Percentiles rank a stretch among this genome's conserved stretches.
Evolutionary conservation across 164 flowering plant species (phyloP).

Genomic region (Vitis amurensis): DNA sequence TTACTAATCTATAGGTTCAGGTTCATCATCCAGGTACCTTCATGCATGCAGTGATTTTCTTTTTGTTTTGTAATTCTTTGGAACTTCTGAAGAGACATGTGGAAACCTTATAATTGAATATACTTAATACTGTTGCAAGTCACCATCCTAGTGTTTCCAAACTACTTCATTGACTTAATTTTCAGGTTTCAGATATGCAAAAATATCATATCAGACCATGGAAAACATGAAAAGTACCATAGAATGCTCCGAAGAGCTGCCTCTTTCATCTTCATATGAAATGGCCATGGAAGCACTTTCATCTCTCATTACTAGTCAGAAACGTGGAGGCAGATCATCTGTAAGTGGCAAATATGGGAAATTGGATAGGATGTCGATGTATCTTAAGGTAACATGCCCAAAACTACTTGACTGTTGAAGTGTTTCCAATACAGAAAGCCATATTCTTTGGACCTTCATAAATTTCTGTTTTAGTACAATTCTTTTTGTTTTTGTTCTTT

Average conservation of each 20-base stretch:
- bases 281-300: constrained; percentile 90
- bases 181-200: constrained; percentile 33
- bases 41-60: neutral
- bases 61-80: too few relatives aligned
- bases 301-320: constrained; percentile 65
- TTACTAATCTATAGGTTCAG: too few relatives aligned
- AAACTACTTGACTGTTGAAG: neutral
- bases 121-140: too few relatives aligned
- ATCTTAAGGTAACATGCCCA: constrained; percentile 58
- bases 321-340: constrained; percentile 47
- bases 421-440: neutral
- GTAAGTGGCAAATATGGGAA: constrained; percentile 42
- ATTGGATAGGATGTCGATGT: constrained; percentile 62
- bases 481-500: too few relatives aligned
- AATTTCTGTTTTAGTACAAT: neutral
- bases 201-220: constrained; percentile 30
- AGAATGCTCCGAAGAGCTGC: constrained; percentile 21
- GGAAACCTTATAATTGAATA: too few relatives aligned
- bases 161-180: constrained; percentile 9
- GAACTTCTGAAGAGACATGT: too few relatives aligned
- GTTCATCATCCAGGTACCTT: too few relatives aligned
- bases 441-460: neutral
- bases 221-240: constrained; percentile 28
- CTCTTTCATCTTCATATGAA: constrained; percentile 62
- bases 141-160: too few relatives aligned